A percentile compares a stretch with the other conserved stretches of the same genome.
These are phyloP conservation scores for Gnaphalium uliginosum DNA, from an alignment of 129 eudicot species.

Conservation along the genomic window DNA sequence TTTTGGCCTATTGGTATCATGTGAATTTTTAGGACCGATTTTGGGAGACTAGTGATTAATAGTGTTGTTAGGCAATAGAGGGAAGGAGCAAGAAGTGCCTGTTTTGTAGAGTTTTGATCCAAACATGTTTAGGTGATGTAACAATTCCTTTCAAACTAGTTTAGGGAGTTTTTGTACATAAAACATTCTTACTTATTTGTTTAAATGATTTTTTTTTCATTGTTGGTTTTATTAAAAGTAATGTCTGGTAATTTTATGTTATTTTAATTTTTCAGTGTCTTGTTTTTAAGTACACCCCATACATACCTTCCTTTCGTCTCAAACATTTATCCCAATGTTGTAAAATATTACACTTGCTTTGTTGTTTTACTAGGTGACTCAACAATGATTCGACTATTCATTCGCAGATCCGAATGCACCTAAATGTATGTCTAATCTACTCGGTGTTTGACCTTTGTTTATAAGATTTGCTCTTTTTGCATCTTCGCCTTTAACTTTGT, in stretches of 20 bases:
- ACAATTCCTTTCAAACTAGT: not conserved
- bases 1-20: slow-evolving; percentile 12
- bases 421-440: not conserved
- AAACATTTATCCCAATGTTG: not conserved
- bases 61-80: not conserved
- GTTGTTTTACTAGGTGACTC: not conserved
- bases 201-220: not conserved
- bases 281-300: too few species aligned
- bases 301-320: too few species aligned
- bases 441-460: too few species aligned
- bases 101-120: slow-evolving; percentile 22
- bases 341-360: not conserved
- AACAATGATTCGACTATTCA: not conserved
- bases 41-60: not conserved
- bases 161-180: not conserved
- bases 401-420: not conserved
- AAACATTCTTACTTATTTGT: not conserved
- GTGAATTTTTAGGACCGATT: slow-evolving; percentile 7
- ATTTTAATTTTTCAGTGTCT: not conserved
- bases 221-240: not conserved
- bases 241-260: not conserved
- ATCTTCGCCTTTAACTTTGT: not conserved
- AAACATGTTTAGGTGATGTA: slow-evolving; percentile 16
- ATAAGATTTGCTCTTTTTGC: not conserved
- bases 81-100: slow-evolving; percentile 1